Evolutionary conservation across 148 eudicot species (phyloP), one percentile per base, ranked within the genome.

Genomic region (Talinum fruticosum): DNA sequence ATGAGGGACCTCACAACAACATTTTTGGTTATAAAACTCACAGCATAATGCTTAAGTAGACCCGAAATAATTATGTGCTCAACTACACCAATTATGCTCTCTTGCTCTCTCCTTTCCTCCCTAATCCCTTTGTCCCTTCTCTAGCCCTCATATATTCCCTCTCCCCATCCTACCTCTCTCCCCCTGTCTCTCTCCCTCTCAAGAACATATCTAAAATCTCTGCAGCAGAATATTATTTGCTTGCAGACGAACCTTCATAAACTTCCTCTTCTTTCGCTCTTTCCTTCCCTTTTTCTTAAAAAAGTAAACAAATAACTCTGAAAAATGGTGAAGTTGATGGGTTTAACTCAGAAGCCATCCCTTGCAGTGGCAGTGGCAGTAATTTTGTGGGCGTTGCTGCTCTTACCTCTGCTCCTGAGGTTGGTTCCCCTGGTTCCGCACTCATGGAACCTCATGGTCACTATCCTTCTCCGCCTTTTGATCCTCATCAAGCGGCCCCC

Each of bases 401-500:
- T 76, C 5, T 5, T 76, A n/a, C 18, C 66, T 3, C 18, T 81
- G 38, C 6, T 80, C 1, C 70, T 64, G 15, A 51, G 36, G 21
- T 21, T 65, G 14, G 32, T 37, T 30, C 80, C 73, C n/a, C 33
- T 78, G 36, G 14, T 78, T 29, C 35, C 75, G 30, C 8, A 2
- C 8, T 78, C 75, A 19, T 71, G 69, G 69, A 37, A 71, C 15
- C n/a, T 66, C 0, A 28, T 65, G n/a, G 10, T 72, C 36, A 49
- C 30, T 3, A 69, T 29, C 5, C 64, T 75, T 49, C 49, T 67
- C 14, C 71, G 32, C 14, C 62, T 82, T 67, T 73, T 44, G 70
- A 38, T 57, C 71, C 28, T 74, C 15, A 82, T 78, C 54, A 82
- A 69, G 67, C 69, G 76, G 66, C 86, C 76, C 84, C 85, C 2